These are phyloP conservation scores for Cordyceps farinosa DNA, from an alignment of 2,329 filamentous ascomycete genomes.

Conservation along the genomic window DNA sequence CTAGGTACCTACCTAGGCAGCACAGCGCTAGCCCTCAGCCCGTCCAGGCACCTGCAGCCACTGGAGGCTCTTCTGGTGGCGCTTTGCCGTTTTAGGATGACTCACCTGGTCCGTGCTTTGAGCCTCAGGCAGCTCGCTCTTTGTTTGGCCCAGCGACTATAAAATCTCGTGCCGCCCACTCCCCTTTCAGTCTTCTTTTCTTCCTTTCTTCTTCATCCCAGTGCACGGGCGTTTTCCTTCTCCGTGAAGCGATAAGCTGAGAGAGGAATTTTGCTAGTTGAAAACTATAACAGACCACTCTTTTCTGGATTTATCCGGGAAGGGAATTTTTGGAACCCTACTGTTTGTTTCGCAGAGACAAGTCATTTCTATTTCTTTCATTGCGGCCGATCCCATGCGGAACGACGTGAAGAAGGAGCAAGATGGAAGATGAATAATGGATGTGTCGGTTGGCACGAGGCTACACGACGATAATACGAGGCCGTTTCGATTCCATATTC, in stretches of 20 bases:
- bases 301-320: conserved; percentile 61
- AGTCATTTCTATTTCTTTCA: conserved; percentile 37
- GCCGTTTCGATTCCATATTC: no score
- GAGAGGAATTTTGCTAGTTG: conserved; percentile 87
- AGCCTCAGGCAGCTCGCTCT: conserved; percentile 13
- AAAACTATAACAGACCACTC: conserved; percentile 76
- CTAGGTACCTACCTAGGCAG: no score
- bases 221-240: conserved; percentile 66
- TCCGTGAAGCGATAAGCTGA: conserved; percentile 62
- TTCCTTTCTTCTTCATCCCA: conserved; percentile 50
- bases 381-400: conserved; percentile 34
- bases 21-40: neutral
- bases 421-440: neutral
- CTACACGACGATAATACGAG: no score
- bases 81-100: conserved; percentile 4
- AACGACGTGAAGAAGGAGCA: conserved; percentile 39
- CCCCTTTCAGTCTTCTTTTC: conserved; percentile 32
- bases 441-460: neutral
- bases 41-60: conserved; percentile 3
- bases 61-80: neutral
- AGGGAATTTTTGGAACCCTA: conserved; percentile 67
- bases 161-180: conserved; percentile 29
- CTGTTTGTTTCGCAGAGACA: conserved; percentile 25
- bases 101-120: conserved; percentile 9
- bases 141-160: conserved; percentile 26